Evolutionary conservation across 345 rosid species (phyloP).

Genomic region (Sonneratia caseolaris): DNA sequence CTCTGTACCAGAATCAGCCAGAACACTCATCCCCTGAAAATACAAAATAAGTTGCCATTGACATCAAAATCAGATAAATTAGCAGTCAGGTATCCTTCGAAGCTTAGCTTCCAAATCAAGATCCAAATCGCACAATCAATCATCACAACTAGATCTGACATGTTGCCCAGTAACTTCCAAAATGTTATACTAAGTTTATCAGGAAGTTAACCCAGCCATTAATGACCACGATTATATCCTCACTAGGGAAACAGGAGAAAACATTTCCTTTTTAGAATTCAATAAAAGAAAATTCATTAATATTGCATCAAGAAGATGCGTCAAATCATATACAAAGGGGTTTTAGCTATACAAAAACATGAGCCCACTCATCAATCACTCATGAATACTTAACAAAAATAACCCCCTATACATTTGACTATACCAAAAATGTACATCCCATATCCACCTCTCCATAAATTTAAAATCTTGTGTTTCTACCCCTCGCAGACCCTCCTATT

Average conservation of each 20-base stretch:
- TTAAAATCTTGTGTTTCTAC: too few species aligned
- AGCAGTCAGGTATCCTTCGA: background rate
- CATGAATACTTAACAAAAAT: too few species aligned
- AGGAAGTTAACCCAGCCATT: background rate
- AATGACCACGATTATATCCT: background rate
- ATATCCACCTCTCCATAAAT: too few species aligned
- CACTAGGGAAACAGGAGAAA: background rate
- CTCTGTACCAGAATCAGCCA: slow-evolving; percentile 97
- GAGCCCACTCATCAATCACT: too few species aligned
- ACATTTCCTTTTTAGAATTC: too few species aligned
- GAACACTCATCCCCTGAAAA: slow-evolving; percentile 77
- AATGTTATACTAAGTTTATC: background rate
- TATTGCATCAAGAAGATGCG: too few species aligned
- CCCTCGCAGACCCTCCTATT: too few species aligned
- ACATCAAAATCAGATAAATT: slow-evolving; percentile 6
- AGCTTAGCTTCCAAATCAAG: background rate
- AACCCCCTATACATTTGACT: too few species aligned
- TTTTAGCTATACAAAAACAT: too few species aligned
- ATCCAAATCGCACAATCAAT: background rate
- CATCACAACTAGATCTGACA: background rate
- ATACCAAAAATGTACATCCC: too few species aligned
- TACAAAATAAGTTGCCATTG: slow-evolving; percentile 1
- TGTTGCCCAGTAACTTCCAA: background rate
- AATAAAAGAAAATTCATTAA: too few species aligned
- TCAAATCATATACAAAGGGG: too few species aligned